Conservation (phyloP, 2,329 filamentous ascomycete genomes). For the Ophiosphaerella herpotricha region DNA sequence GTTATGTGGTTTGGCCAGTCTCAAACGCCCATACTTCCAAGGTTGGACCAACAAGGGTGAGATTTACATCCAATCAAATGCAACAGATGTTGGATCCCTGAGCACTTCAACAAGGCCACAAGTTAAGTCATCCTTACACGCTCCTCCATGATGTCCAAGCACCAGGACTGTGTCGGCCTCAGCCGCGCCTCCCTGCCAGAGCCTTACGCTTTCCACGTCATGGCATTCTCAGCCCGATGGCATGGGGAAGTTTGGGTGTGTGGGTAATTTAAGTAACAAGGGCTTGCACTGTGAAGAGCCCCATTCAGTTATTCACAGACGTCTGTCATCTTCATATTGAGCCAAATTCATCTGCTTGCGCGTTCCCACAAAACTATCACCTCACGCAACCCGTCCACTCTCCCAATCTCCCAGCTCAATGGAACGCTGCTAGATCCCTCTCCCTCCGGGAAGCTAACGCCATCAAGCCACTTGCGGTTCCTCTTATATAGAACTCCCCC, state of each 20-base stretch:
- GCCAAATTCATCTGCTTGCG: slow-evolving; percentile 12
- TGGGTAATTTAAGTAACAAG: slow-evolving; percentile 1
- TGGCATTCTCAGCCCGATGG: slow-evolving; percentile 21
- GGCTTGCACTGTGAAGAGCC: no score
- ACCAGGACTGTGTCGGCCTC: slow-evolving; percentile 15
- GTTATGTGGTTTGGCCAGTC: slow-evolving; percentile 27
- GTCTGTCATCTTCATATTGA: slow-evolving; percentile 1
- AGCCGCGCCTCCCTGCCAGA: slow-evolving; percentile 17
- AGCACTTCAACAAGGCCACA: slow-evolving; percentile 14
- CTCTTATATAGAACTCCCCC: slow-evolving; percentile 17
- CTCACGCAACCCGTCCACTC: slow-evolving; percentile 16
- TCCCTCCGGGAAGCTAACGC: slow-evolving; percentile 14
- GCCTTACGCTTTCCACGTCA: slow-evolving; percentile 28
- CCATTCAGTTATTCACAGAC: no score
- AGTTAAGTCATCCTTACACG: slow-evolving; percentile 4
- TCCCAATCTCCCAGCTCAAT: slow-evolving; percentile 18
- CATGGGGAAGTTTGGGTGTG: slow-evolving; percentile 15
- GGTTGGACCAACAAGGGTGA: slow-evolving; percentile 22
- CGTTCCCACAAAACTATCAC: slow-evolving; percentile 12
- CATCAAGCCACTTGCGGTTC: slow-evolving; percentile 15
- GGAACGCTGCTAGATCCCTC: slow-evolving; percentile 13
- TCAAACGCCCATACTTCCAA: slow-evolving; percentile 5
- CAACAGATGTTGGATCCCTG: background rate
- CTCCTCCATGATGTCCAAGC: slow-evolving; percentile 8
- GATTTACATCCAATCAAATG: slow-evolving; percentile 26